Evolutionary conservation across 495 filamentous ascomycete genomes (phyloP), one percentile per base, ranked within the genome.

Genomic region (Clavariopsis aquatica): DNA sequence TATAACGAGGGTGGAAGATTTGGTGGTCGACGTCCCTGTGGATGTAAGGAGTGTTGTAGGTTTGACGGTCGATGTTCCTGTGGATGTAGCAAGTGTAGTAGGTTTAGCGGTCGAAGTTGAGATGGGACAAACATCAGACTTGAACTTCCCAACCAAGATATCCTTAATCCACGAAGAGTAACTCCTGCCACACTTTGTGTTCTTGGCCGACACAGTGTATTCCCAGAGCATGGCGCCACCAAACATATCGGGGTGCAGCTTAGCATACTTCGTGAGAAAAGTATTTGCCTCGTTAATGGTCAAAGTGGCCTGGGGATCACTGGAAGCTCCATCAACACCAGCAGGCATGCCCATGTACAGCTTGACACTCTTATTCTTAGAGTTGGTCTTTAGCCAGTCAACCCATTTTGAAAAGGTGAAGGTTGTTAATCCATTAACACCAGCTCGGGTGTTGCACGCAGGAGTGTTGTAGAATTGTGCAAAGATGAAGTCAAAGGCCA

Each of bases 171-270:
- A 75, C 58, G 72, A 60, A 38, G 70, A 66, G 60, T 80, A 88
- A 38, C 75, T 77, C 15, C 72, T 62, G 4, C 77, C 78, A 36
- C 78, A 68, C 43, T 76, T 77, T 26, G 71, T 41, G 60, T 88
- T 85, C 17, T 77, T 74, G 1, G 79, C 71, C 0, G 80, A 78
- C 1, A 76, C 74, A 0, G 85, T 85, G 8, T 87, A 87, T 38
- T 91, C 89, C 85, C 86, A 91, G 10, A 92, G 67, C 82, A 88
- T 87, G 17, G 90, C 78, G 73, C 89, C 89, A 54, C 87, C 89
- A 62, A 91, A 91, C 4, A 75, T 77, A 3, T 76, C 51, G 1
- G 80, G 76, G 60, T 81, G 80, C 17, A 74, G 64, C 24, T 67
- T 74, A 67, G 82, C 78, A 68, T 83, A 86, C 36, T 77, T 73